Evolutionary conservation across 2,329 filamentous ascomycete genomes (phyloP), one percentile per base, ranked within the genome.

Genomic region (Aspergillus transmontanensis): DNA sequence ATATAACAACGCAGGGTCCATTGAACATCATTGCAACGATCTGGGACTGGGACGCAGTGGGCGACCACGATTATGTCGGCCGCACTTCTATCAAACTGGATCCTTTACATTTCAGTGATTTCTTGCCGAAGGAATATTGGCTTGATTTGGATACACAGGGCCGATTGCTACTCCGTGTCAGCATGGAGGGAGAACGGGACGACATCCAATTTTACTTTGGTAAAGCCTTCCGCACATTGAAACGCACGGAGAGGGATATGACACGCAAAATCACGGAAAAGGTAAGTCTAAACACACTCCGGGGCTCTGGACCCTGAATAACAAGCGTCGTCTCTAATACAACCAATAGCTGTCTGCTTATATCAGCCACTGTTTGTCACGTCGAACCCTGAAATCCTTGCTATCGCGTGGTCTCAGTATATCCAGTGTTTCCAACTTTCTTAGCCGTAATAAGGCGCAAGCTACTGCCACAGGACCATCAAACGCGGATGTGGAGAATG

Each of bases 201-300:
- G 95, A 99, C 75, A 99, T 99, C 63, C 92, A 97, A 73, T 99
- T 99, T 78, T 94, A 97, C 74, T 98, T 98, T 78, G 95, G 94
- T 71, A 98, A 97, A 79, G 92, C 95, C 30, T 99, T 99, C 82
- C 87, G 95, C 54, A 93, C 94, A 64, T 84, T 99, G 70, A 98
- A 98, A 83, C 88, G 95, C 69, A 96, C 94, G 0, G 94, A 99
- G 80, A 87, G 94, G 72, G 95, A 99, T 77, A 99, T 99, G 95
- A 96, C 96, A 60, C 88, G 95, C 65, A 96, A 94, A 79, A 95
- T 98, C 73, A 98, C 95, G 9, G 95, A 98, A 81, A 99, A 99
- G 89, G 92, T 93, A 82, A 66, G 83, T 67, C 32, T 32, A 23
- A 16, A 19, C 56, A n/a, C 11, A 12, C 32, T 12, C 32, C 32